These are phyloP conservation scores for Talaromyces sp. DNA, from an alignment of 2,329 filamentous ascomycete species.

Conservation along the genomic window DNA sequence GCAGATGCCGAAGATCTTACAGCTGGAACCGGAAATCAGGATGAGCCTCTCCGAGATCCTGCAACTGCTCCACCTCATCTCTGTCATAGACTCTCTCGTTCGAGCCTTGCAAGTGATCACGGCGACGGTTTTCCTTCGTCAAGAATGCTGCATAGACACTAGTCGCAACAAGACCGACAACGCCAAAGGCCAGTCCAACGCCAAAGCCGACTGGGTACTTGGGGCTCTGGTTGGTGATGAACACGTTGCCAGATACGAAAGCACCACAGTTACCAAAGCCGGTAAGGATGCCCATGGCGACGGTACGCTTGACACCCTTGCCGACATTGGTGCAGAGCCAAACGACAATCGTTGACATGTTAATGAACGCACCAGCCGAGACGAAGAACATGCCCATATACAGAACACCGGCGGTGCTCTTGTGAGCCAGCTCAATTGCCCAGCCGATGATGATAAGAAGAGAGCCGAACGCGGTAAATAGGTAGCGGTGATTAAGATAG, in stretches of 20 bases:
- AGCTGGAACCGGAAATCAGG: conserved; percentile 21
- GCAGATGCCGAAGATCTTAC: conserved; percentile 4
- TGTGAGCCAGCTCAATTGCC: conserved; percentile 25
- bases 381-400: conserved; percentile 30
- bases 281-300: conserved; percentile 42
- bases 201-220: conserved; percentile 19
- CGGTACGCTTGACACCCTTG: conserved; percentile 39
- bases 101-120: conserved; percentile 9
- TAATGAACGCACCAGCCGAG: conserved; percentile 26
- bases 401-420: conserved; percentile 16
- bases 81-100: conserved; percentile 8
- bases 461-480: conserved; percentile 29
- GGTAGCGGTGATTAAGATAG: conserved; percentile 24
- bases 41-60: conserved; percentile 20
- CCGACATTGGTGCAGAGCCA: conserved; percentile 42
- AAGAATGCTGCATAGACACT: conserved; percentile 17
- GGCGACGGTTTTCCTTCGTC: conserved; percentile 16
- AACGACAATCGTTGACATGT: conserved; percentile 34
- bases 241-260: conserved; percentile 43
- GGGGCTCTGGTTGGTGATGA: conserved; percentile 39
- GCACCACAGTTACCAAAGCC: conserved; percentile 47
- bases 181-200: conserved; percentile 24
- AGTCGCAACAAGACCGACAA: conserved; percentile 10
- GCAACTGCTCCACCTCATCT: conserved; percentile 16
- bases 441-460: conserved; percentile 27